These are phyloP conservation scores for Ceratopteris richardii DNA, from an alignment of 75 land plant species.

Conservation along the genomic window DNA sequence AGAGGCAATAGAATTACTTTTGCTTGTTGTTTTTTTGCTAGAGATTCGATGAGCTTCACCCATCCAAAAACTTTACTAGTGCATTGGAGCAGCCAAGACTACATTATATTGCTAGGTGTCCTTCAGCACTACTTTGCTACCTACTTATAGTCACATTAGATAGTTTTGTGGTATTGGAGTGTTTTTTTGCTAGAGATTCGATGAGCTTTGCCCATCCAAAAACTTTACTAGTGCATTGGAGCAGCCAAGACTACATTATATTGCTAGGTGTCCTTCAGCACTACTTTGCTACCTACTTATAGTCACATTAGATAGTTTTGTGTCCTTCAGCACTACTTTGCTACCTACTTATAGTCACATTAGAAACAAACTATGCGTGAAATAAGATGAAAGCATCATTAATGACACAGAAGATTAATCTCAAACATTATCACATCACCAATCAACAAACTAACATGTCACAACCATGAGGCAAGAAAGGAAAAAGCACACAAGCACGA, in stretches of 20 bases:
- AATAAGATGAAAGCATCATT: too few relatives aligned
- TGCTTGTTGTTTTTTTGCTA: conserved; percentile 68
- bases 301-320: conserved; percentile 85
- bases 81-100: conserved; percentile 41
- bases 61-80: conserved; percentile 29
- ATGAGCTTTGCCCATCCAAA: conserved; percentile 38
- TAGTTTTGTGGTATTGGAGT: conserved; percentile 90
- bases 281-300: conserved; percentile 65
- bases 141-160: conserved; percentile 69
- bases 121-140: conserved; percentile 67
- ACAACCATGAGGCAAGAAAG: too few relatives aligned
- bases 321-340: conserved; percentile 59
- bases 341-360: conserved; percentile 59
- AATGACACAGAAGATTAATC: too few relatives aligned
- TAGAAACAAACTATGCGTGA: too few relatives aligned
- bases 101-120: conserved; percentile 33
- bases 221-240: conserved; percentile 32
- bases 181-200: conserved; percentile 58
- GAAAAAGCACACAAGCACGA: too few relatives aligned
- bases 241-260: conserved; percentile 36
- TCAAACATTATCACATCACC: too few relatives aligned
- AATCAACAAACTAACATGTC: too few relatives aligned
- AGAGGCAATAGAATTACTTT: conserved; percentile 64
- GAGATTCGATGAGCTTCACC: conserved; percentile 39
- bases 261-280: conserved; percentile 45